Evolutionary conservation across 208 protist genomes (phyloP).

Genomic region (Crithidia fasciculata): DNA sequence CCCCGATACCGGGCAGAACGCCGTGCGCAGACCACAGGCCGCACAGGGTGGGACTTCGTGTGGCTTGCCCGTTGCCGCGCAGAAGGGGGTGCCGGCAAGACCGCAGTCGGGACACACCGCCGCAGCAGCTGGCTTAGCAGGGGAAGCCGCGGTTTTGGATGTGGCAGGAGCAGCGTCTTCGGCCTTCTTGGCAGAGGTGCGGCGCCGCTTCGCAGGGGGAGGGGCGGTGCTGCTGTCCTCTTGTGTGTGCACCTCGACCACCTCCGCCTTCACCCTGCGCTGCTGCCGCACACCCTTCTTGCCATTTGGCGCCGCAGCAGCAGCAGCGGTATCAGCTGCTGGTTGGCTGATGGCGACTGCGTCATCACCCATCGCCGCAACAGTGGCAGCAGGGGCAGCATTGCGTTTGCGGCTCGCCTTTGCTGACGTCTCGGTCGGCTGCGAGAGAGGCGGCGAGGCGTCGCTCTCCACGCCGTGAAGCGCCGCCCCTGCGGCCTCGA

Average conservation of each 20-base stretch:
- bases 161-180: background rate
- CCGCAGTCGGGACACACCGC: slow-evolving; percentile 62
- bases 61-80: slow-evolving; percentile 54
- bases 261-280: background rate
- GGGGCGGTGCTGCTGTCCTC: background rate
- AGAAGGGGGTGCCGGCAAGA: slow-evolving; percentile 59
- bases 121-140: background rate
- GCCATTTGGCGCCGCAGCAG: background rate
- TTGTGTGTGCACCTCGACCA: background rate
- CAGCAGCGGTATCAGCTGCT: background rate
- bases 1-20: slow-evolving; percentile 77
- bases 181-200: slow-evolving; percentile 16
- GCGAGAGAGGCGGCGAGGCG: slow-evolving; percentile 8
- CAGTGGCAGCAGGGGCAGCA: background rate
- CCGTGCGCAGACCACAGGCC: slow-evolving; percentile 51
- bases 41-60: slow-evolving; percentile 45
- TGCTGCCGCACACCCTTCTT: background rate
- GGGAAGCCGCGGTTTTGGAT: background rate
- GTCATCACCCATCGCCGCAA: too few species aligned
- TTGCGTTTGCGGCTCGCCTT: background rate
- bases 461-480: background rate
- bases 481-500: slow-evolving; percentile 11
- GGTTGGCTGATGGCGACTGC: background rate
- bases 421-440: slow-evolving; percentile 1
- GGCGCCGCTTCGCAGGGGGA: slow-evolving; percentile 12